A percentile compares a stretch with the other conserved stretches of the same genome.
These are phyloP conservation scores for Urostyla sp. DNA, from an alignment of 73 alveolate species.

Conservation along the genomic window DNA sequence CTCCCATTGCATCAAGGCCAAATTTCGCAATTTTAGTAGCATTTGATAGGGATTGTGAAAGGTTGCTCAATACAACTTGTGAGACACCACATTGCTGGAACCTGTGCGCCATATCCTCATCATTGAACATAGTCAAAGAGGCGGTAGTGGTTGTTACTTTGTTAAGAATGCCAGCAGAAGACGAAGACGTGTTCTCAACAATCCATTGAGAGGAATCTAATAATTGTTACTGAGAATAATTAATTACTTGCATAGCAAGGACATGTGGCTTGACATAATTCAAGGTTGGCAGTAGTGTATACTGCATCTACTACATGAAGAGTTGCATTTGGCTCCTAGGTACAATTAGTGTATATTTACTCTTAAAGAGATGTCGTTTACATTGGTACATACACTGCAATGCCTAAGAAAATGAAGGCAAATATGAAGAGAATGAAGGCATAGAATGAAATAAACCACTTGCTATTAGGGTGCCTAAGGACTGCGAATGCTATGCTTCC, in stretches of 20 bases:
- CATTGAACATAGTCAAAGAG: not conserved
- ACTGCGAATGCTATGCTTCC: no score
- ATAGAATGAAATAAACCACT: no score
- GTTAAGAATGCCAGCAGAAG: not conserved
- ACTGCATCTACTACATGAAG: slow-evolving; percentile 10
- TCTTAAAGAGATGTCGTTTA: no score
- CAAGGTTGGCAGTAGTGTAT: not conserved
- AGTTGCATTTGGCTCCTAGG: no score
- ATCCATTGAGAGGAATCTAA: slow-evolving; percentile 23
- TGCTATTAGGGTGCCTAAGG: no score
- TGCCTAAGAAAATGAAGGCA: no score
- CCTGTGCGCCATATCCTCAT: slow-evolving; percentile 6
- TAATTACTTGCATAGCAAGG: slow-evolving; percentile 36
- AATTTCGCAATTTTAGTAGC: no score
- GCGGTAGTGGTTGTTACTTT: not conserved
- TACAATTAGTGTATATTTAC: no score
- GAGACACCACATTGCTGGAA: slow-evolving; percentile 14
- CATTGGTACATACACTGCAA: no score
- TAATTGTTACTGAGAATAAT: not conserved
- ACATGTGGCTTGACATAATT: slow-evolving; percentile 14
- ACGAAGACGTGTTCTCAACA: not conserved
- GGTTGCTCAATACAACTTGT: not conserved
- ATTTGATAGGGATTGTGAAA: not conserved
- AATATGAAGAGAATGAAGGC: no score
- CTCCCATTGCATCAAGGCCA: slow-evolving; percentile 7